Conservation (phyloP, 768 basidiomycete genomes). For the Paxillus rubicundulus region DNA sequence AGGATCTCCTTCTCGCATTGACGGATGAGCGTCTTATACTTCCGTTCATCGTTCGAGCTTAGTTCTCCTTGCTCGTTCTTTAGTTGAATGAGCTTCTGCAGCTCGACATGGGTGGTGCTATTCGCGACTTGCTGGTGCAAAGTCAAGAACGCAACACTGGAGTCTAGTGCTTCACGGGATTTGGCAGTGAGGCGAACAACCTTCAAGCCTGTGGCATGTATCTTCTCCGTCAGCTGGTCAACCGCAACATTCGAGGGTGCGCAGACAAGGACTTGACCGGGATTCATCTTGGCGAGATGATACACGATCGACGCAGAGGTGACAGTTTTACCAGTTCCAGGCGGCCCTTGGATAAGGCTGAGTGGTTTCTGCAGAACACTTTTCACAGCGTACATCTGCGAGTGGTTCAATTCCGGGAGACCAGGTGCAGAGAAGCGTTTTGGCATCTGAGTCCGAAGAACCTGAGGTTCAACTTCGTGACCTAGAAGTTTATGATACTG, state of each 20-base stretch:
- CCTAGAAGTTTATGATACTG: slow-evolving; percentile 98
- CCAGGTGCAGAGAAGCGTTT: slow-evolving; percentile 97
- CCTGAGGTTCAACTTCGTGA: slow-evolving; percentile 95
- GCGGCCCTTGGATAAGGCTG: slow-evolving; percentile 96
- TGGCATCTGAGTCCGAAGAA: slow-evolving; percentile 88
- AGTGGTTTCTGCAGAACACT: slow-evolving; percentile 97
- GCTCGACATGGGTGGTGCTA: slow-evolving; percentile 91
- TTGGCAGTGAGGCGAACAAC: slow-evolving; percentile 98
- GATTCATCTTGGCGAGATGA: slow-evolving; percentile 99
- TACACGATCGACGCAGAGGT: slow-evolving; percentile 99
- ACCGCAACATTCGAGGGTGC: slow-evolving; percentile 99
- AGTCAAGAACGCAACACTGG: slow-evolving; percentile 90
- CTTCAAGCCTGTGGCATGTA: slow-evolving; percentile 97
- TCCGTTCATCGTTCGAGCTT: slow-evolving; percentile 94
- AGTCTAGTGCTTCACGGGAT: slow-evolving; percentile 96
- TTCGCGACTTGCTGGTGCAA: slow-evolving; percentile 97
- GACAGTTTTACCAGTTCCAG: slow-evolving; percentile 98
- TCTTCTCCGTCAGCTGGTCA: slow-evolving; percentile 98
- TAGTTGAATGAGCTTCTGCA: slow-evolving; percentile 96
- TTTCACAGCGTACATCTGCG: slow-evolving; percentile 99
- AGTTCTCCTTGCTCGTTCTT: slow-evolving; percentile 98
- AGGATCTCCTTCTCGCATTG: slow-evolving; percentile 98
- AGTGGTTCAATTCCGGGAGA: slow-evolving; percentile 97
- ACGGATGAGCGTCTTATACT: slow-evolving; percentile 93
- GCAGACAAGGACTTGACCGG: slow-evolving; percentile 97